Conservation (phyloP, 108 stramenopile species). For the Fragilaria crotonensis region DNA sequence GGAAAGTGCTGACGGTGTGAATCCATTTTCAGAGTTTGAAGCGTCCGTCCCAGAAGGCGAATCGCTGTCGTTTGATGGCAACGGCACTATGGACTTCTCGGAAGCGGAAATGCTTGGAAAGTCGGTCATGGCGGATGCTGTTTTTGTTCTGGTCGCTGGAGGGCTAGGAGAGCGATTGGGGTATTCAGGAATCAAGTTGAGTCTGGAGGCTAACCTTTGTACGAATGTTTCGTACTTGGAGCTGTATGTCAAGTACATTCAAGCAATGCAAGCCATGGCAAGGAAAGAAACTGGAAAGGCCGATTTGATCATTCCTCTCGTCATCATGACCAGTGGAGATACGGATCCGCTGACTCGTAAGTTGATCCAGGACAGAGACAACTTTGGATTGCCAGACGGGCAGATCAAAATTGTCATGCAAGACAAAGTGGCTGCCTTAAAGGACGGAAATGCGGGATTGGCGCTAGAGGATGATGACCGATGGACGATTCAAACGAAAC, state of each 20-base stretch:
- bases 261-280: constrained; percentile 88
- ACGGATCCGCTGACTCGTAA: constrained; percentile 89
- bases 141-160: constrained; percentile 87
- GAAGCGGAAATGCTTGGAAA: constrained; percentile 73
- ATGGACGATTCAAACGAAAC: constrained; percentile 93
- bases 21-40: constrained; percentile 92
- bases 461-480: constrained; percentile 74
- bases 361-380: constrained; percentile 78
- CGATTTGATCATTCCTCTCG: constrained; percentile 78
- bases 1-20: constrained; percentile 81
- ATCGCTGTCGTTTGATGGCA: constrained; percentile 75
- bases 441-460: constrained; percentile 80
- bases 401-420: constrained; percentile 79
- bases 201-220: constrained; percentile 73
- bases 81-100: constrained; percentile 75
- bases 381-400: constrained; percentile 88
- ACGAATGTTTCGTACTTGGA: constrained; percentile 71
- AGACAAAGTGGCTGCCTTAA: constrained; percentile 93
- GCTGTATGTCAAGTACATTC: constrained; percentile 84
- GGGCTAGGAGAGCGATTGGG: constrained; percentile 98
- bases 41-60: constrained; percentile 90
- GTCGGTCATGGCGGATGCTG: constrained; percentile 46
- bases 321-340: constrained; percentile 98
- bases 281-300: constrained; percentile 33
- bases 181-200: constrained; percentile 96